phyloP scores from a whole-genome alignment of 176 grass and related monocot genomes.

The Aechmea fasciata region DNA sequence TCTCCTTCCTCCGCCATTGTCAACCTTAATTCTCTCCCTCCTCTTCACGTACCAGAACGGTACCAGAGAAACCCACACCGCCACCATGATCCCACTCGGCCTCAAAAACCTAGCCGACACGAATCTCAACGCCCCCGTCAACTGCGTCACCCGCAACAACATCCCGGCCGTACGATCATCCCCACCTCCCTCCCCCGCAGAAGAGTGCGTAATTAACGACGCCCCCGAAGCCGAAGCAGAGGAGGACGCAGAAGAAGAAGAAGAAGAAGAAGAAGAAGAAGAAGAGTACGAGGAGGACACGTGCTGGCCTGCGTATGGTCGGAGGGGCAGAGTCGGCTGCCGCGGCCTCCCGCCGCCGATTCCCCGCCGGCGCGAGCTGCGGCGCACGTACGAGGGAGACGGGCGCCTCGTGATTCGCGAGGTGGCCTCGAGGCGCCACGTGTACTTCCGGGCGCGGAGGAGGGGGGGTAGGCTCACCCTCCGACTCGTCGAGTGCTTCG shows the following conservation, averaged over 20 bases:
- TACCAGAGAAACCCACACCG: background rate
- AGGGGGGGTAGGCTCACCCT: constrained; percentile 20
- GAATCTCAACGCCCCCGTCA: background rate
- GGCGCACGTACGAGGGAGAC: constrained; percentile 24
- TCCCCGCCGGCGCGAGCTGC: constrained; percentile 32
- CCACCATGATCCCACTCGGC: background rate
- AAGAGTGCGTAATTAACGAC: background rate
- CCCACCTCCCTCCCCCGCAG: background rate
- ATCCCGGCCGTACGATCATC: background rate
- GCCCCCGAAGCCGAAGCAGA: background rate
- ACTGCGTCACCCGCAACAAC: background rate
- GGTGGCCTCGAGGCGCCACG: constrained; percentile 12
- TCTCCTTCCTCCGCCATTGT: too few species aligned
- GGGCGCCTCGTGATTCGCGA: constrained; percentile 35
- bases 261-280: background rate
- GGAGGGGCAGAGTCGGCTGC: background rate
- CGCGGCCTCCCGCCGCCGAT: constrained; percentile 46
- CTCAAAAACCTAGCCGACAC: background rate
- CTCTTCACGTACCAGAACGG: background rate
- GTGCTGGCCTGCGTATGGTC: constrained; percentile 31
- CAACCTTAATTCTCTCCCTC: background rate
- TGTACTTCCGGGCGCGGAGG: constrained; percentile 19
- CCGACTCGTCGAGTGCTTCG: constrained; percentile 20
- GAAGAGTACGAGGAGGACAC: constrained; percentile 6
- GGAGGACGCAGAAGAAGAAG: background rate